Base-by-base conservation (phyloP, 2,329 filamentous ascomycete species). In the Pestalotiopsis sp. region DNA sequence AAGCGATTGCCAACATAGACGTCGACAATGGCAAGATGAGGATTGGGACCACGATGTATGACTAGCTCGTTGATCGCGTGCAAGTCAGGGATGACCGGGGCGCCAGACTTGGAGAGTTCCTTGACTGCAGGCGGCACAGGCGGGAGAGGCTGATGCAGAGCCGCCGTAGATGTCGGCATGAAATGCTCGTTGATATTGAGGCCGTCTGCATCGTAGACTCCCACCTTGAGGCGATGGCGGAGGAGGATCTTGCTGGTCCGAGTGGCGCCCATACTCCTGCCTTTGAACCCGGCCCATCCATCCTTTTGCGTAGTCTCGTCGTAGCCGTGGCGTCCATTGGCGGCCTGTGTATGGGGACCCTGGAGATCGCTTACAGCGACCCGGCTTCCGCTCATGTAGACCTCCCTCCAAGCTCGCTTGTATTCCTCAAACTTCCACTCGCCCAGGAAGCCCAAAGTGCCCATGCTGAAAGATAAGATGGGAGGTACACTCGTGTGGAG, bases 381-480 rank as follows among this genome's bases (percentile, higher is more conserved):
- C 58, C 82, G 81, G 70, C 85, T 87, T 2, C 87, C 87, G 73
- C 86, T 88, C 92, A 97, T 97, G 81, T 97, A 98, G 65, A 96
- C 93, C 77, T 98, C 93, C 62, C 94, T 85, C 82, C 97, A 97
- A 0, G 96, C 96, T 62, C 93, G 88, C 80, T 97, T 97, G 81
- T 97, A 93, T 74, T 98, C 94, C 6, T 86, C 85, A 77, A 98
- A 98, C 74, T 96, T 97, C 94, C 95, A 99, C 80, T 98, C 95
- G 17, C 95, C 94, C 7, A 99, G 82, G 73, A 99, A 99, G 0
- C 96, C 96, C 0, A 99, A 83, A 0, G 95, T 97, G 5, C 96
- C 96, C 93, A 99, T 98, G 77, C 94, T 97, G 77, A 99, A 99
- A 1, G 93, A 94, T 7, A 99, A 84, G 40, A 99, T 92, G 0